Evolutionary conservation across 495 filamentous ascomycete genomes (phyloP).

Genomic region (Hyphodiscus hymeniophilus): DNA sequence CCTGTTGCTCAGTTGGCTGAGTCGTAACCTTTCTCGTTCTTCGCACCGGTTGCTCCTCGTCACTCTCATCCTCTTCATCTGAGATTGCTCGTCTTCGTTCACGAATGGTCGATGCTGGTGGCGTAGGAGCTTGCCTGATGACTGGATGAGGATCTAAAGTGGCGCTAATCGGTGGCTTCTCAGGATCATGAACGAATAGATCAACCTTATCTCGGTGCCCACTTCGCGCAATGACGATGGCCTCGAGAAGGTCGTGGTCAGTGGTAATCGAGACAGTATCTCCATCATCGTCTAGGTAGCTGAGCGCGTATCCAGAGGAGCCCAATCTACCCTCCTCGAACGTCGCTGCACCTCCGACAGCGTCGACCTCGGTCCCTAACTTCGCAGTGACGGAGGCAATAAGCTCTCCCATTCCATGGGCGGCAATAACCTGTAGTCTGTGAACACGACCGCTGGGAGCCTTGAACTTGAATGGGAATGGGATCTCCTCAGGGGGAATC

Average conservation of each 20-base stretch:
- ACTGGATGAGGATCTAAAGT: constrained; percentile 60
- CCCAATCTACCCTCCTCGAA: constrained; percentile 73
- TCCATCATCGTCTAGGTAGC: constrained; percentile 95
- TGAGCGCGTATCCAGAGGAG: constrained; percentile 80
- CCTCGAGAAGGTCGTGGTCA: constrained; percentile 85
- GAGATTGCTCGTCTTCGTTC: constrained; percentile 46
- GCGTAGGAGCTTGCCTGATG: constrained; percentile 34
- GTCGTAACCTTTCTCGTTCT: constrained; percentile 33
- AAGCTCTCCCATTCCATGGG: constrained; percentile 73
- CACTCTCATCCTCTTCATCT: constrained; percentile 47
- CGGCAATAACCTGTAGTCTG: constrained; percentile 74
- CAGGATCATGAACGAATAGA: constrained; percentile 90
- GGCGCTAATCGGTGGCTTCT: constrained; percentile 65
- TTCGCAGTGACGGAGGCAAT: constrained; percentile 74
- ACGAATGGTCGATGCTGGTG: constrained; percentile 48
- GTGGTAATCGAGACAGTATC: constrained; percentile 98
- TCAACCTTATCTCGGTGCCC: constrained; percentile 85
- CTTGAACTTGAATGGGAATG: constrained; percentile 99
- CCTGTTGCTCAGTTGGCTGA: constrained; percentile 52
- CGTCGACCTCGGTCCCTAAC: constrained; percentile 77
- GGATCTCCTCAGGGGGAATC: constrained; percentile 52
- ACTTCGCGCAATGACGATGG: constrained; percentile 73
- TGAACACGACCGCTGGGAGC: constrained; percentile 93
- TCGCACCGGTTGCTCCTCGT: constrained; percentile 49
- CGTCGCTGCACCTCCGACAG: constrained; percentile 71